These are phyloP conservation scores for Penicillium sp. DNA, from an alignment of 2,329 filamentous ascomycete genomes.

Conservation along the genomic window DNA sequence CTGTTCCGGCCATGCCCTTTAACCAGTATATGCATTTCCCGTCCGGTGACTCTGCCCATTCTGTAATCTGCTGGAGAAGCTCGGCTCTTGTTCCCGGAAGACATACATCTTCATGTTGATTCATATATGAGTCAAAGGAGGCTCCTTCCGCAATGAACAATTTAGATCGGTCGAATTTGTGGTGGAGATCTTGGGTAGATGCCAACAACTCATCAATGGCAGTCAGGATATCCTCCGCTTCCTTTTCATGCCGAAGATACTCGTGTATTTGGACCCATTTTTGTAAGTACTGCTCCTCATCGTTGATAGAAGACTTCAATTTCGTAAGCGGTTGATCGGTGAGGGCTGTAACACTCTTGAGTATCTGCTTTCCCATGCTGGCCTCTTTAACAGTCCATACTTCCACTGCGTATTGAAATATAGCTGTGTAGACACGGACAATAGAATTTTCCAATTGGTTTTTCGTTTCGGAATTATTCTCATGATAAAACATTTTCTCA, in stretches of 20 bases:
- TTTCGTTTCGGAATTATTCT: neutral
- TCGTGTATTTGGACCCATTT: conserved; percentile 11
- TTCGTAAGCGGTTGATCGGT: conserved; percentile 13
- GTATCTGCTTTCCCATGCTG: conserved; percentile 3
- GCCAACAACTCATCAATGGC: conserved; percentile 1
- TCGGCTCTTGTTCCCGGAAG: conserved; percentile 15
- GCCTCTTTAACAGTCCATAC: neutral
- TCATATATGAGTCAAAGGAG: neutral
- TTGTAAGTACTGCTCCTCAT: conserved; percentile 13
- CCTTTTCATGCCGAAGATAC: conserved; percentile 9
- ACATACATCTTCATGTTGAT: conserved; percentile 14
- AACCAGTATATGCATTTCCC: conserved; percentile 29
- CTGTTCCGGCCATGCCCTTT: conserved; percentile 12
- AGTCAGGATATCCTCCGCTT: conserved; percentile 13
- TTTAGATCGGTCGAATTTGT: too few relatives aligned
- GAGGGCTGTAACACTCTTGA: conserved; percentile 15
- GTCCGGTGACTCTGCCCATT: conserved; percentile 18
- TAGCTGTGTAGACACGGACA: conserved; percentile 14
- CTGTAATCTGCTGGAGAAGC: conserved; percentile 20
- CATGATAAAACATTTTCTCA: conserved; percentile 15
- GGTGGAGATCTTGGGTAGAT: too few relatives aligned
- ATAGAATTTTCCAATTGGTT: conserved; percentile 6
- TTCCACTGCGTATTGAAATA: conserved; percentile 14
- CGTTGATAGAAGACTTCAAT: conserved; percentile 14
- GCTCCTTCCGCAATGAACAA: neutral